These are phyloP conservation scores for Polytrichum formosum DNA, from an alignment of 225 moss, liverwort and hornwort genomes.

Conservation along the genomic window DNA sequence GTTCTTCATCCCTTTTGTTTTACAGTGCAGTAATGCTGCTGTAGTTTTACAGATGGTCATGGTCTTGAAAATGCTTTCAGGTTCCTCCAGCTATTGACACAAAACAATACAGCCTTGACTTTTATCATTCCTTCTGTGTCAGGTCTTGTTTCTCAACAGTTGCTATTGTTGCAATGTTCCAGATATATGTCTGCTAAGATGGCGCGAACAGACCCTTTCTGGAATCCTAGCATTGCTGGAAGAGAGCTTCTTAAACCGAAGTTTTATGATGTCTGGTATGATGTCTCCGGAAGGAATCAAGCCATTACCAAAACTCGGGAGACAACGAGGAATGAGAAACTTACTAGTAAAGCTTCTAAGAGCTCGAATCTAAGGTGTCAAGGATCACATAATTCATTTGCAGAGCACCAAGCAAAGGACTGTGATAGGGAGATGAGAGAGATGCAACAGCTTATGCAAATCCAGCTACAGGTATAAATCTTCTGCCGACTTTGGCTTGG, in stretches of 20 bases:
- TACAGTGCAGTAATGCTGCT: too few relatives aligned
- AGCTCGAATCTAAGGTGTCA: background rate
- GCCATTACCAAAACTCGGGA: background rate
- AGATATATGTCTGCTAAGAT: conserved; percentile 16
- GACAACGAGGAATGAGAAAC: background rate
- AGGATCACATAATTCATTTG: background rate
- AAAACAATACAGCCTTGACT: too few relatives aligned
- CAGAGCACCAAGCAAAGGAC: background rate
- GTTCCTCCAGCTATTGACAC: too few relatives aligned
- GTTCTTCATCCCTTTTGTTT: too few relatives aligned
- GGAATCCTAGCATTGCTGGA: conserved; percentile 18
- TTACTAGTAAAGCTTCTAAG: background rate
- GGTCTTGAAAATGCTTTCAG: background rate
- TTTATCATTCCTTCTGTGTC: background rate
- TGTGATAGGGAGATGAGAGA: conserved; percentile 31
- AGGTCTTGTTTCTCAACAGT: background rate
- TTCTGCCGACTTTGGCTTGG: too few relatives aligned
- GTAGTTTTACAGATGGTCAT: background rate
- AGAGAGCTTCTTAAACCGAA: conserved; percentile 21
- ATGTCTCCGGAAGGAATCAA: conserved; percentile 6
- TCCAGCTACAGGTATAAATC: conserved; percentile 36
- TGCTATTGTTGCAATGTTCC: background rate
- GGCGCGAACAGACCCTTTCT: conserved; percentile 10
- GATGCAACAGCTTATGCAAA: conserved; percentile 51
- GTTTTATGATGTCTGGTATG: conserved; percentile 19